Percentiles rank a stretch among this genome's conserved stretches.
These are phyloP conservation scores for Monilinia aucupariae DNA, from an alignment of 2,329 filamentous ascomycete genomes.

Conservation along the genomic window DNA sequence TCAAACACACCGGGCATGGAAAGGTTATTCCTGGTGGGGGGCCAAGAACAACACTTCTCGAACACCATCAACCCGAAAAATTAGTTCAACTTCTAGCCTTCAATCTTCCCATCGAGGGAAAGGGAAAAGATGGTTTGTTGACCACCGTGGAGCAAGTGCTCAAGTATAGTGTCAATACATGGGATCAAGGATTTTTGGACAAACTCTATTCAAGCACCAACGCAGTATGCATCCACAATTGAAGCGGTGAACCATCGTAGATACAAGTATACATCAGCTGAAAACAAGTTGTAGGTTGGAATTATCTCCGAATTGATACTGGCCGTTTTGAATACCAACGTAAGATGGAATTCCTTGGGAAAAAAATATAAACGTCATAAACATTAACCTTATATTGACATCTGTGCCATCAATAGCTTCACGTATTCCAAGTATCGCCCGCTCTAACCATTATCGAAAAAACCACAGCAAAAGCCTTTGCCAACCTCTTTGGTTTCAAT, in stretches of 20 bases:
- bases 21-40: slow-evolving; percentile 38
- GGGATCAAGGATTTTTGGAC: slow-evolving; percentile 93
- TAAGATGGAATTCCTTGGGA: slow-evolving; percentile 37
- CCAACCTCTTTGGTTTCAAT: slow-evolving; percentile 68
- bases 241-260: neutral
- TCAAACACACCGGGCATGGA: slow-evolving; percentile 49
- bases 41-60: slow-evolving; percentile 55
- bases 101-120: slow-evolving; percentile 52
- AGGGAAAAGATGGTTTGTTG: slow-evolving; percentile 68
- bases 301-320: slow-evolving; percentile 80
- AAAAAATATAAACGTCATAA: neutral
- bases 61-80: slow-evolving; percentile 54
- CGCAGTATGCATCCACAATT: slow-evolving; percentile 46
- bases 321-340: slow-evolving; percentile 84
- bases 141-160: slow-evolving; percentile 66
- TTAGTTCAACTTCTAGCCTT: slow-evolving; percentile 52
- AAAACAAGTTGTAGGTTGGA: slow-evolving; percentile 53
- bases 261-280: neutral
- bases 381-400: slow-evolving; percentile 8
- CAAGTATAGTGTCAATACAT: slow-evolving; percentile 92
- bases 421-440: slow-evolving; percentile 91
- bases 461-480: slow-evolving; percentile 66
- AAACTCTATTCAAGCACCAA: slow-evolving; percentile 92
- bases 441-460: slow-evolving; percentile 86
- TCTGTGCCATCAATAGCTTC: slow-evolving; percentile 48